phyloP scores from a whole-genome alignment of 2,329 filamentous ascomycete genomes.

The Aspergillus arachidicola region DNA sequence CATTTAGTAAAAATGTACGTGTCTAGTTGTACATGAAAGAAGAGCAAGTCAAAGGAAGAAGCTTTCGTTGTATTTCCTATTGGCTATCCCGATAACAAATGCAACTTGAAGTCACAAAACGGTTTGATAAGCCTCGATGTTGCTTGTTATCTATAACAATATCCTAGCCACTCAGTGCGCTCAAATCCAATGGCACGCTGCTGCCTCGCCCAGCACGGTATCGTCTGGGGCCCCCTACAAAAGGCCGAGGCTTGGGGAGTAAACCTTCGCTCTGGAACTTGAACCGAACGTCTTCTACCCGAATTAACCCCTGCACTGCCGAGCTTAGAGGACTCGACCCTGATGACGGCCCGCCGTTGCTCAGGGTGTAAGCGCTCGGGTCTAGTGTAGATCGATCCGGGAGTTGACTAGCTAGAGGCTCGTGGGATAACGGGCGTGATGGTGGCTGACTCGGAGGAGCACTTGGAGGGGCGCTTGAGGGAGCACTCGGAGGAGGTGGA shows the following conservation, averaged over 20 bases:
- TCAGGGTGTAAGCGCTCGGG: constrained; percentile 74
- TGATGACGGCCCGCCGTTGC: constrained; percentile 57
- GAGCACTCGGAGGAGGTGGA: constrained; percentile 46
- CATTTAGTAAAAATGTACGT: neutral
- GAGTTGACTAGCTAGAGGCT: constrained; percentile 40
- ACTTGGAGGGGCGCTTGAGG: constrained; percentile 46
- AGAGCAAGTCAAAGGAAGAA: neutral
- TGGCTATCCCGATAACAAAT: constrained; percentile 3
- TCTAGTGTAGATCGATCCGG: constrained; percentile 68
- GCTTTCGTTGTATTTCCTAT: constrained; percentile 6
- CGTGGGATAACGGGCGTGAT: constrained; percentile 46
- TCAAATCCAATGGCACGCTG: constrained; percentile 88
- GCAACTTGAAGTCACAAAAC: neutral
- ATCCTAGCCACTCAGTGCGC: constrained; percentile 36
- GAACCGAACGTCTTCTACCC: constrained; percentile 79
- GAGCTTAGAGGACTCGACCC: constrained; percentile 29
- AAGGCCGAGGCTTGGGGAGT: constrained; percentile 83
- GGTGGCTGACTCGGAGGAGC: constrained; percentile 39
- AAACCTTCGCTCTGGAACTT: constrained; percentile 81
- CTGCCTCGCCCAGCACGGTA: constrained; percentile 92
- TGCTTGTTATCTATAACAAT: neutral
- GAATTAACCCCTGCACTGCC: constrained; percentile 40
- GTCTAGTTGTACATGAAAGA: neutral
- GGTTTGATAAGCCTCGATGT: neutral
- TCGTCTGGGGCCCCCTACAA: constrained; percentile 70